Conservation (phyloP, 1,284 basidiomycete genomes). For the Moesziomyces antarcticus region DNA sequence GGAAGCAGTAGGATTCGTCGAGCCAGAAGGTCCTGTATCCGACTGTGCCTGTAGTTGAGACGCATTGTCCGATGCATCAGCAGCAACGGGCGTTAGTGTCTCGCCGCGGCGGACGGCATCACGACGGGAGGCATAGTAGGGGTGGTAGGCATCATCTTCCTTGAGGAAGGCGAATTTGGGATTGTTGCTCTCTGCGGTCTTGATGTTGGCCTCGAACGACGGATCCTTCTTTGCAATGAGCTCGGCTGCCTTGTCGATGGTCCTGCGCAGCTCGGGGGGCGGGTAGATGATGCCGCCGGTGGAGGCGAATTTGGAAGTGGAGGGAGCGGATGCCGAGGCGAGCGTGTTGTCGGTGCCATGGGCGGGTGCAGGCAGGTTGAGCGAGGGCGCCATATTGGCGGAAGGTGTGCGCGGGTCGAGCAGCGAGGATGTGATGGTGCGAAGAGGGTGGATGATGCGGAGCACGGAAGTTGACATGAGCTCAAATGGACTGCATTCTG, state of each 20-base stretch:
- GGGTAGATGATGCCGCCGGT: slow-evolving; percentile 67
- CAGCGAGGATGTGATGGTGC: background rate
- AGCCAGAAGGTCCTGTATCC: background rate
- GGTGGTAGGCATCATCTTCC: slow-evolving; percentile 61
- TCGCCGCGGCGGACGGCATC: slow-evolving; percentile 52
- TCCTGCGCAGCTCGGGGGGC: slow-evolving; percentile 74
- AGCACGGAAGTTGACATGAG: too few relatives aligned
- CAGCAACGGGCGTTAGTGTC: slow-evolving; percentile 11
- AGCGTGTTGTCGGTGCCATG: slow-evolving; percentile 46
- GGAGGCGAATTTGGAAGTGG: slow-evolving; percentile 47
- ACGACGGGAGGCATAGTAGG: slow-evolving; percentile 61
- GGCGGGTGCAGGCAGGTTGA: slow-evolving; percentile 58
- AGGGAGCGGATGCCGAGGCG: slow-evolving; percentile 16
- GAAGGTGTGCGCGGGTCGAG: background rate
- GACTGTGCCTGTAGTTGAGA: slow-evolving; percentile 10
- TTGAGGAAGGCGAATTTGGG: slow-evolving; percentile 64
- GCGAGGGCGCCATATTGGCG: slow-evolving; percentile 42
- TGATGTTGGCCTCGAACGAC: slow-evolving; percentile 64
- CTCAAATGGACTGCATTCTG: too few relatives aligned
- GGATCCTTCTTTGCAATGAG: slow-evolving; percentile 77
- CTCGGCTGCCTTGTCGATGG: slow-evolving; percentile 95
- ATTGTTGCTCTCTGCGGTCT: slow-evolving; percentile 54
- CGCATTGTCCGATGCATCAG: slow-evolving; percentile 9
- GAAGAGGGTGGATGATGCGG: too few relatives aligned
- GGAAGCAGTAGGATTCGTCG: slow-evolving; percentile 1